These are phyloP conservation scores for Corylus avellana DNA, from an alignment of 306 rosid genomes.

Conservation along the genomic window DNA sequence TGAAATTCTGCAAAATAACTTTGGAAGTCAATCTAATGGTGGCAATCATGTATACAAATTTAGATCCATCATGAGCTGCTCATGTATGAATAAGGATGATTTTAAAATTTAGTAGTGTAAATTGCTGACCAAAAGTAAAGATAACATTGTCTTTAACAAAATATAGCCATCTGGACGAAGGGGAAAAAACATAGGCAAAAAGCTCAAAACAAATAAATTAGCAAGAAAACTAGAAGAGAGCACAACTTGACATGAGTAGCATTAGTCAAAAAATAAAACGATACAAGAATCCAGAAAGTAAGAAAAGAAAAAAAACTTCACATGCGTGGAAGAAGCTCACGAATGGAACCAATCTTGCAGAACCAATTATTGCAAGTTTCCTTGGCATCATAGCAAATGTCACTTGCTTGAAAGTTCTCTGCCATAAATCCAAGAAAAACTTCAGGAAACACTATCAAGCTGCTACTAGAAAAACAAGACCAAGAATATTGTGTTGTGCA, in stretches of 20 bases:
- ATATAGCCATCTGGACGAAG: neutral
- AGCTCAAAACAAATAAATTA: conserved; percentile 6
- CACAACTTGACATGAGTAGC: neutral
- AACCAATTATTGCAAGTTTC: conserved; percentile 98
- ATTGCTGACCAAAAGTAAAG: conserved; percentile 5
- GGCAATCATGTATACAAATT: neutral
- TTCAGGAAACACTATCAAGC: conserved; percentile 11
- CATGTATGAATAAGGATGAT: neutral
- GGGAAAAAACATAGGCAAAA: neutral
- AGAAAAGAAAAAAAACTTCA: conserved; percentile 40
- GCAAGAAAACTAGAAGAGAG: conserved; percentile 2
- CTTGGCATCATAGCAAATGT: conserved; percentile 74
- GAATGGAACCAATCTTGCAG: conserved; percentile 87
- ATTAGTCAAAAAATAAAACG: neutral
- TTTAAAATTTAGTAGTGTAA: neutral
- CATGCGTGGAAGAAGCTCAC: conserved; percentile 99
- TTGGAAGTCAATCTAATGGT: neutral
- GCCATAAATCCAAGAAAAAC: conserved; percentile 37
- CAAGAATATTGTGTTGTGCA: conserved; percentile 22
- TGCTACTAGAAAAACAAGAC: conserved; percentile 18
- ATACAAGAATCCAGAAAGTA: conserved; percentile 9
- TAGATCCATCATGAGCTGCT: neutral
- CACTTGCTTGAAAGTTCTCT: conserved; percentile 66
- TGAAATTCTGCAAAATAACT: neutral
- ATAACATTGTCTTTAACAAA: conserved; percentile 5